phyloP scores from a whole-genome alignment of 1,284 basidiomycete species.

The Austroboletus rostrupii region DNA sequence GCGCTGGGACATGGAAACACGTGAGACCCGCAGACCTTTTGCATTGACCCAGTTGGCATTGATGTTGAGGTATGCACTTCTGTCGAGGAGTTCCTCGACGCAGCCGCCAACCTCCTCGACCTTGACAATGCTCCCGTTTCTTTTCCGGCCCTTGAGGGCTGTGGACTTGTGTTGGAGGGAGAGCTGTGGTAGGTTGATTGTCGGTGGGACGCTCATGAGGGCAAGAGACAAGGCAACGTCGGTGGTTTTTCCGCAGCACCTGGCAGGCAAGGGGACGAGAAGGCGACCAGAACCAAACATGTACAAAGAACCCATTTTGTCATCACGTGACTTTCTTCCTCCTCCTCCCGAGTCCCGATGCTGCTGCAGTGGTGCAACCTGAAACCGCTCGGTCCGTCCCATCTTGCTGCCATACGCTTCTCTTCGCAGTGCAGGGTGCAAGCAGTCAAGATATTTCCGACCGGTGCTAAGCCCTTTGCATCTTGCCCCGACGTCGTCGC shows the following conservation, averaged over 20 bases:
- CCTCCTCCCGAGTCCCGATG: conserved; percentile 10
- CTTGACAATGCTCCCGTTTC: conserved; percentile 81
- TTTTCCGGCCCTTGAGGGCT: conserved; percentile 50
- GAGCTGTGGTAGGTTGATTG: conserved; percentile 48
- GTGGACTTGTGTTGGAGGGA: conserved; percentile 35
- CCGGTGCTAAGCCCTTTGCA: conserved; percentile 47
- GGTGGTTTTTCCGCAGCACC: not conserved
- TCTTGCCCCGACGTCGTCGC: conserved; percentile 55
- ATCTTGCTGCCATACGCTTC: conserved; percentile 26
- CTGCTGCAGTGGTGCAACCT: conserved; percentile 68
- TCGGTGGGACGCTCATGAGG: conserved; percentile 43
- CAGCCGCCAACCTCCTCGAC: conserved; percentile 84
- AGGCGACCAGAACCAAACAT: conserved; percentile 11
- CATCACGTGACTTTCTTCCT: conserved; percentile 14
- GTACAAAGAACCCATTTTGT: conserved; percentile 11
- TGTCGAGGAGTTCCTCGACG: conserved; percentile 77
- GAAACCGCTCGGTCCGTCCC: conserved; percentile 51
- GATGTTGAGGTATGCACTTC: conserved; percentile 81
- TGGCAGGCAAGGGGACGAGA: no score
- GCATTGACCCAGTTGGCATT: conserved; percentile 99
- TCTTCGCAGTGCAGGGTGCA: conserved; percentile 23
- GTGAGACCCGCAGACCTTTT: conserved; percentile 66
- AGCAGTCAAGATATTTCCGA: conserved; percentile 19
- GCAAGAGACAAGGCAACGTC: not conserved
- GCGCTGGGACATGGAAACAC: not conserved